Evolutionary conservation across 306 rosid genomes (phyloP), one percentile per base, ranked within the genome.

Genomic region (Dryas drummondii): DNA sequence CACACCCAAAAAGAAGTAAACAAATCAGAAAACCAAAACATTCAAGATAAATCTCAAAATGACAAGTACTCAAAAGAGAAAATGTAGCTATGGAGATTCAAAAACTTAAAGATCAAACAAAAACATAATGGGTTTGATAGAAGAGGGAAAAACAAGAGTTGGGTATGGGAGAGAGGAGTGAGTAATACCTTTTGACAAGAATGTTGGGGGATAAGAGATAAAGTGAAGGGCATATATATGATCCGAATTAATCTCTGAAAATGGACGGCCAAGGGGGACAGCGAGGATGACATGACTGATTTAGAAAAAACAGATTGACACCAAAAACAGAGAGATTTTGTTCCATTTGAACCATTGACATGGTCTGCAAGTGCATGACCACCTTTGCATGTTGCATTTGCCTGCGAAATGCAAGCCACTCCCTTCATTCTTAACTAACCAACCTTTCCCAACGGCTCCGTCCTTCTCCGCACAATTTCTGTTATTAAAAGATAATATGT

Each of bases 391-490:
- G 2, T 32, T 32, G 37, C 37, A 32, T 32, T 32, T 32, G 68
- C 48, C 70, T 76, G 77, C 88, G 81, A 85, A 80, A 82, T 79
- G 86, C 82, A 78, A 71, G 90, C 91, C 86, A 85, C 74, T 80
- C 91, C 86, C 2, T 53, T 59, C 76, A 59, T 16, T 52, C 42
- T 10, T 32, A 63, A 58, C 27, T 5, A 75, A 82, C 74, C 27
- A 73, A 54, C 68, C 56, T 40, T 47, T 1, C 77, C 68, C 7
- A 48, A 69, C 80, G 47, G 19, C 37, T 62, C n/a, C 52, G 2
- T 14, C 78, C 5, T 63, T 19, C 27, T 16, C 41, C n/a, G 8
- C 16, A 7, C 26, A 6, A 63, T 41, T 63, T 16, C 17, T 42
- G 48, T 32, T 2, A 32, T 32, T 32, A 32, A 32, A 32, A 32